A percentile compares a stretch with the other conserved stretches of the same genome.
Conservation (phyloP, 805 yeast genomes). For the Ogataea corticis region DNA sequence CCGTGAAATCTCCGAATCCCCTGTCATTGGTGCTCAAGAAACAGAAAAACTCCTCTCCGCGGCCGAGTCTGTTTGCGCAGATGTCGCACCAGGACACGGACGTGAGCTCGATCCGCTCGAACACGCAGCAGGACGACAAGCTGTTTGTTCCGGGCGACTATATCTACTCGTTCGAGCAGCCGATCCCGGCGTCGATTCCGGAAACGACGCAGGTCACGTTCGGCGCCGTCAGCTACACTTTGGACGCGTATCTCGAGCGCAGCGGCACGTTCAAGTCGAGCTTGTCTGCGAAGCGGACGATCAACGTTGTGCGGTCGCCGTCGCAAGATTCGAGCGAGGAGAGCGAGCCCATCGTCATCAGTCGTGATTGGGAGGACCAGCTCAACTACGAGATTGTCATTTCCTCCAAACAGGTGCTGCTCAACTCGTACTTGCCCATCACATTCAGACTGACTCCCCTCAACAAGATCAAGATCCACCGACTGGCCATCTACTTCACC, state of each 20-base stretch:
- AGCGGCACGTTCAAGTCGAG: constrained; percentile 85
- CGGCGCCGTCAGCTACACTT: constrained; percentile 71
- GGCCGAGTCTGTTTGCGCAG: constrained; percentile 15
- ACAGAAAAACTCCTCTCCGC: constrained; percentile 27
- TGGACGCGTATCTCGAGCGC: constrained; percentile 72
- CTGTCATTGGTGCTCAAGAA: constrained; percentile 31
- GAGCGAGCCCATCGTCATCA: constrained; percentile 88
- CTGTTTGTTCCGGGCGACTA: constrained; percentile 86
- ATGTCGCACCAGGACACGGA: constrained; percentile 21
- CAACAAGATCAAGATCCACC: constrained; percentile 82
- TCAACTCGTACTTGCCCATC: constrained; percentile 81
- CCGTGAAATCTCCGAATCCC: constrained; percentile 30
- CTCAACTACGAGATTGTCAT: constrained; percentile 86
- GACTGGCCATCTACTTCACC: constrained; percentile 81
- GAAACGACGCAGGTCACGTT: constrained; percentile 78
- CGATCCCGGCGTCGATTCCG: constrained; percentile 78
- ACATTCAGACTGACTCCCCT: constrained; percentile 83
- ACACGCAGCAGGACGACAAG: constrained; percentile 26
- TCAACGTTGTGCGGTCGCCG: constrained; percentile 73
- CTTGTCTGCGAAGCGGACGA: constrained; percentile 60
- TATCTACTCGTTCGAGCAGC: constrained; percentile 87
- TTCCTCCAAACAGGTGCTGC: constrained; percentile 83
- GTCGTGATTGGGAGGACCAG: constrained; percentile 92
- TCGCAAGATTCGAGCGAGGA: constrained; percentile 80
- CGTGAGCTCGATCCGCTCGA: constrained; percentile 25